Evolutionary conservation across 495 filamentous ascomycete species (phyloP).

Genomic region (Tuber brumale): DNA sequence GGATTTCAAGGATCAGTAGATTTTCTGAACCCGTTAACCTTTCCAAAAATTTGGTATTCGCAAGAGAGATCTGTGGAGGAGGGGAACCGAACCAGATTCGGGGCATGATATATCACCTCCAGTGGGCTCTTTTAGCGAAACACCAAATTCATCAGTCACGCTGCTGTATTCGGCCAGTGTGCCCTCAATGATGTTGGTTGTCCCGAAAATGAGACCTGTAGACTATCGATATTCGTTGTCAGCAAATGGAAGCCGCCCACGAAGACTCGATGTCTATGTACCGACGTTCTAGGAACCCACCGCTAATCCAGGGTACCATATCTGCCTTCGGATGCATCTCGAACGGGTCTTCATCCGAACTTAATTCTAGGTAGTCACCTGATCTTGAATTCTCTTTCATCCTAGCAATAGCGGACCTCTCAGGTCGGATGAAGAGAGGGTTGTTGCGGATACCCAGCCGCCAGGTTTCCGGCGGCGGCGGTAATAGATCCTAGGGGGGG

Average conservation of each 20-base stretch:
- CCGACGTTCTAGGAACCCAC: neutral
- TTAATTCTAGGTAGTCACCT: neutral
- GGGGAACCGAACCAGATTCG: neutral
- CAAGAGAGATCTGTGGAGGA: neutral
- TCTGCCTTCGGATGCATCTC: slow-evolving; percentile 4
- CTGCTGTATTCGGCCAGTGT: neutral
- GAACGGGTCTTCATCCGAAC: neutral
- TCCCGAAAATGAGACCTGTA: neutral
- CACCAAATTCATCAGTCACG: neutral
- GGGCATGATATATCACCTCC: neutral
- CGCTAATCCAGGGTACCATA: slow-evolving; percentile 12
- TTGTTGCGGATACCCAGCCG: slow-evolving; percentile 13
- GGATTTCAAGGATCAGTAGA: neutral
- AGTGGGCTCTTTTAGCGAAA: neutral
- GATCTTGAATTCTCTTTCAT: neutral
- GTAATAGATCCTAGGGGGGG: slow-evolving; percentile 28
- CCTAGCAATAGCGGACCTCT: slow-evolving; percentile 6
- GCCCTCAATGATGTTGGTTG: neutral
- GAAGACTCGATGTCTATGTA: slow-evolving; percentile 13
- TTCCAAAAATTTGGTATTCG: neutral
- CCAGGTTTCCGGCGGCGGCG: slow-evolving; percentile 26
- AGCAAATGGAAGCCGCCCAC: slow-evolving; percentile 32
- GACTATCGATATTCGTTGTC: slow-evolving; percentile 5
- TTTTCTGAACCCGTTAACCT: neutral
- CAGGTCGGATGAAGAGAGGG: slow-evolving; percentile 17